Percentiles rank a stretch among this genome's conserved stretches.
Conservation (phyloP, 495 filamentous ascomycete species). For the Neurospora sp. region DNA sequence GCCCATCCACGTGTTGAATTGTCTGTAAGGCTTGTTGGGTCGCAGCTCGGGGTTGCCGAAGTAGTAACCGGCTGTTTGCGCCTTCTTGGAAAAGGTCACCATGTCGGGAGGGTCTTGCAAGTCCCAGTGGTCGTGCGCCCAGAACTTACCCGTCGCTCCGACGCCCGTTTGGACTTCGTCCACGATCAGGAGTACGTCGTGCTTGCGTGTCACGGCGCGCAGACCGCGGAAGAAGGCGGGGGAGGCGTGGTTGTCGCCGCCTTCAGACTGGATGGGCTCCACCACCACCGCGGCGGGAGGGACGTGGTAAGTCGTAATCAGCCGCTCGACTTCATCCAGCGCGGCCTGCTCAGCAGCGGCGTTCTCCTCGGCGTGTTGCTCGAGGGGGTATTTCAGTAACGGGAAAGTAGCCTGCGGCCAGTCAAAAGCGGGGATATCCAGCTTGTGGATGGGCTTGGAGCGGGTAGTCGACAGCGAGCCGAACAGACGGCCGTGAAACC, state of each 20-base stretch:
- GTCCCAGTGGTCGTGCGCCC: constrained; percentile 98
- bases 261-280: constrained; percentile 97
- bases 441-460: constrained; percentile 95
- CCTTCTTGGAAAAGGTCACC: constrained; percentile 98
- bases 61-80: constrained; percentile 96
- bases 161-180: constrained; percentile 98
- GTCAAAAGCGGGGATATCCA: constrained; percentile 96
- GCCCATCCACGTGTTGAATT: constrained; percentile 99
- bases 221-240: constrained; percentile 86
- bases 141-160: constrained; percentile 92
- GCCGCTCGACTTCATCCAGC: constrained; percentile 77
- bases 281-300: constrained; percentile 86
- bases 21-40: constrained; percentile 98
- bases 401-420: constrained; percentile 98
- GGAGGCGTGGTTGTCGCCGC: constrained; percentile 96
- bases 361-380: constrained; percentile 75
- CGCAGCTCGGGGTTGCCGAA: constrained; percentile 77
- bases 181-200: constrained; percentile 86
- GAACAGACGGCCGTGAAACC: constrained; percentile 94
- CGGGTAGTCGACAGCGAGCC: constrained; percentile 87
- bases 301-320: constrained; percentile 73
- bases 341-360: constrained; percentile 72
- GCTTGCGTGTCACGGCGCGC: constrained; percentile 74
- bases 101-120: constrained; percentile 82
- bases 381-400: constrained; percentile 79